Evolutionary conservation across 1,284 basidiomycete species (phyloP).

Genomic region (Volvariella surrecta): DNA sequence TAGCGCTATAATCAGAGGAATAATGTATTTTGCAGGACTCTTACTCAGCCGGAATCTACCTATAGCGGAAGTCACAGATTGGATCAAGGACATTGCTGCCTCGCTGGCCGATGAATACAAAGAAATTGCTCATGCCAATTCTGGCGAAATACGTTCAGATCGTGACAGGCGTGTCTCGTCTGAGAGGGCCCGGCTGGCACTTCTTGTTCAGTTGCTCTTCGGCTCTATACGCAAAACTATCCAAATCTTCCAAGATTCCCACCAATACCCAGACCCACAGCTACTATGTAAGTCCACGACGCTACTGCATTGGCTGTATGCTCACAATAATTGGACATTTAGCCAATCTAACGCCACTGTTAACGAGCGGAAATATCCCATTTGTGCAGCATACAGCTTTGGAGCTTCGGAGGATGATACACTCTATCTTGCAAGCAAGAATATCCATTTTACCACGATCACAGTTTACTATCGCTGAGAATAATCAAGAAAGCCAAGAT

Average conservation of each 20-base stretch:
- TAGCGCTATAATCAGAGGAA: slow-evolving; percentile 66
- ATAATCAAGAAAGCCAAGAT: slow-evolving; percentile 74
- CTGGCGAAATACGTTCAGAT: slow-evolving; percentile 10
- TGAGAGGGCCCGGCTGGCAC: slow-evolving; percentile 18
- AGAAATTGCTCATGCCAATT: slow-evolving; percentile 10
- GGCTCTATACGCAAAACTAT: slow-evolving; percentile 57
- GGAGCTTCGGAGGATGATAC: slow-evolving; percentile 52
- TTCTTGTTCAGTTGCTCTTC: slow-evolving; percentile 44
- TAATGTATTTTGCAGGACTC: slow-evolving; percentile 69
- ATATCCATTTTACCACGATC: slow-evolving; percentile 39
- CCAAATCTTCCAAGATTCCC: slow-evolving; percentile 35
- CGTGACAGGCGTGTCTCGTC: slow-evolving; percentile 1
- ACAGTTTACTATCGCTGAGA: slow-evolving; percentile 25
- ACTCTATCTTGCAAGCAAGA: slow-evolving; percentile 60
- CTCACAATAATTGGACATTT: slow-evolving; percentile 10
- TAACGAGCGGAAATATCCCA: slow-evolving; percentile 13
- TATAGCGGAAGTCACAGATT: slow-evolving; percentile 50
- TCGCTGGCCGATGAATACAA: slow-evolving; percentile 54
- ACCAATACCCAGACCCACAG: slow-evolving; percentile 57
- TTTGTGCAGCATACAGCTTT: slow-evolving; percentile 32
- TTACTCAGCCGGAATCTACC: slow-evolving; percentile 51
- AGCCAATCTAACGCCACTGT: slow-evolving; percentile 22
- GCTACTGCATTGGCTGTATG: not conserved
- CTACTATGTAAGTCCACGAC: slow-evolving; percentile 30
- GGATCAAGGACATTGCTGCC: slow-evolving; percentile 61